phyloP scores from a whole-genome alignment of 108 stramenopile species.

The Skeletonema potamos region DNA sequence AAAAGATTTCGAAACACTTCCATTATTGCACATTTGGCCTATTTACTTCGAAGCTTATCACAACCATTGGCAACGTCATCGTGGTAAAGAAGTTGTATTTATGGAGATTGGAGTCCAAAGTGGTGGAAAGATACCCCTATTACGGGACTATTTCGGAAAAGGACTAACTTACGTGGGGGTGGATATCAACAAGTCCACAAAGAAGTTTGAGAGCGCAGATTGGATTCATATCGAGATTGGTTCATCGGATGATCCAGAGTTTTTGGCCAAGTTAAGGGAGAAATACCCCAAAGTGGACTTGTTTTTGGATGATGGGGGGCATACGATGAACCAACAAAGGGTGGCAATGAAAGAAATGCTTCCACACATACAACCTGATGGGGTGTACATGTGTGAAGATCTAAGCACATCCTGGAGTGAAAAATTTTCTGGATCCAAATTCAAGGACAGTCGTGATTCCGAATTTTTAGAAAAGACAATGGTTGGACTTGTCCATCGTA shows the following conservation, averaged over 20 bases:
- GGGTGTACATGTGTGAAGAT: conserved; percentile 6
- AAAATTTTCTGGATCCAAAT: not conserved
- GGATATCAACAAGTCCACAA: conserved; percentile 2
- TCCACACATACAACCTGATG: conserved; percentile 4
- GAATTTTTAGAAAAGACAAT: conserved; percentile 4
- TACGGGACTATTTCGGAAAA: conserved; percentile 7
- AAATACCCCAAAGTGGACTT: conserved; percentile 5
- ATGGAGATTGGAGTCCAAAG: conserved; percentile 14
- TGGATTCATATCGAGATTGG: conserved; percentile 11
- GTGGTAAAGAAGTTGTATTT: conserved; percentile 10
- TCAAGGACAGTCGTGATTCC: not conserved
- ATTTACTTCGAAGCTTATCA: conserved; percentile 12
- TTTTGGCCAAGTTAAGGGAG: not conserved
- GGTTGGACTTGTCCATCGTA: conserved; percentile 9
- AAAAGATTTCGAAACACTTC: conserved; percentile 3
- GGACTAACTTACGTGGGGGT: conserved; percentile 5
- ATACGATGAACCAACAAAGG: conserved; percentile 7
- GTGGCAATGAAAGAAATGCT: conserved; percentile 10
- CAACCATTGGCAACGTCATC: conserved; percentile 13
- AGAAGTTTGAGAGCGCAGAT: conserved; percentile 7
- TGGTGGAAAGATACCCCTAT: conserved; percentile 1
- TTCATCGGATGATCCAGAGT: conserved; percentile 1
- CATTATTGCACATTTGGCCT: conserved; percentile 6
- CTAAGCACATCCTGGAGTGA: not conserved
- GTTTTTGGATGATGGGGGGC: conserved; percentile 5